Evolutionary conservation across 495 filamentous ascomycete species (phyloP).

Genomic region (Emericellopsis terricola): DNA sequence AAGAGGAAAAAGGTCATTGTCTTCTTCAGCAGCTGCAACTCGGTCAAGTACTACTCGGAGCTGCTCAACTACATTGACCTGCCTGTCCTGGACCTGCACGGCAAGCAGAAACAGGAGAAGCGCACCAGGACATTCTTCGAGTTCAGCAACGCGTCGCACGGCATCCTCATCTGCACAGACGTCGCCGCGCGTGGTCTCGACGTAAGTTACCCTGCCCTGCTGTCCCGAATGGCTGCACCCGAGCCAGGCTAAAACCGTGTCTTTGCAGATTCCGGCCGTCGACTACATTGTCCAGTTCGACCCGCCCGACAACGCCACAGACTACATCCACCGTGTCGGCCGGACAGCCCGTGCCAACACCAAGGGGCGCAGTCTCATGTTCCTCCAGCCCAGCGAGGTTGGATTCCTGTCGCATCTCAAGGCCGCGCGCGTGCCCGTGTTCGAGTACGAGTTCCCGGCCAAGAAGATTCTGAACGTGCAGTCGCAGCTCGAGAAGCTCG

Average conservation of each 20-base stretch:
- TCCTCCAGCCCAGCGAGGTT: slow-evolving; percentile 74
- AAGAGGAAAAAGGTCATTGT: slow-evolving; percentile 94
- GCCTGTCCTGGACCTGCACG: slow-evolving; percentile 72
- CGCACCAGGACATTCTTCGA: slow-evolving; percentile 97
- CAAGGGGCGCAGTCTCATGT: slow-evolving; percentile 73
- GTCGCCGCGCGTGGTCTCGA: slow-evolving; percentile 89
- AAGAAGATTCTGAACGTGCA: slow-evolving; percentile 93
- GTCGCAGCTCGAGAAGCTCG: slow-evolving; percentile 83
- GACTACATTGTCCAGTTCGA: slow-evolving; percentile 97
- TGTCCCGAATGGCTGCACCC: no score
- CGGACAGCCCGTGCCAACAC: slow-evolving; percentile 74
- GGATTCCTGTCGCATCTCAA: slow-evolving; percentile 87
- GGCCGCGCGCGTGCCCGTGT: slow-evolving; percentile 78
- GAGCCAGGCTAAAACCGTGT: neutral
- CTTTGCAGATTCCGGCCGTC: slow-evolving; percentile 70
- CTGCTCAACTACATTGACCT: slow-evolving; percentile 93
- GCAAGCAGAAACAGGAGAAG: slow-evolving; percentile 95
- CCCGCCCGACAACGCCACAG: slow-evolving; percentile 74
- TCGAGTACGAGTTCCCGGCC: slow-evolving; percentile 86
- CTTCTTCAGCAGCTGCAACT: slow-evolving; percentile 86
- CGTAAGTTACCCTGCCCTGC: no score
- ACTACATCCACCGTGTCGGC: slow-evolving; percentile 95
- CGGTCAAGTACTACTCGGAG: slow-evolving; percentile 87
- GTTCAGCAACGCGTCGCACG: slow-evolving; percentile 84
- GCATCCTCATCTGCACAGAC: slow-evolving; percentile 88